Base-by-base conservation (phyloP, 2,329 filamentous ascomycete species). In the Biscogniauxia mediterranea region DNA sequence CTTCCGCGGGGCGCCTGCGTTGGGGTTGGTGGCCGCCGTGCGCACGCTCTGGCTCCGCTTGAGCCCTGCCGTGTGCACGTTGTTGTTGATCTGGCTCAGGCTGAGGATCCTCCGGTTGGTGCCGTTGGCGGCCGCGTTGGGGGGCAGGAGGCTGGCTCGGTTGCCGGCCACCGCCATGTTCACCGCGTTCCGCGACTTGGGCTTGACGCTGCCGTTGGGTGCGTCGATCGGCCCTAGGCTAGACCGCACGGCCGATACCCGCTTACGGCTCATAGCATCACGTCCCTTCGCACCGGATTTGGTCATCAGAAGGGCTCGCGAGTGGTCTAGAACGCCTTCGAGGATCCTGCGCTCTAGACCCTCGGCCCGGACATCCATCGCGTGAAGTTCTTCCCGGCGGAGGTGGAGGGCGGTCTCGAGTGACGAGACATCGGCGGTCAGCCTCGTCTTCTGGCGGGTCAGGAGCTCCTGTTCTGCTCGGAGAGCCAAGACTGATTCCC, bases 301-400 rank as follows among this genome's bases (percentile, higher is more conserved):
- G 67, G 87, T 81, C 80, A 95, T 90, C 61, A 98, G 85, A n/a
- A 97, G 83, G 25, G 94, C 88, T 6, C 94, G 90, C 20, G 94
- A 97, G 74, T 98, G 94, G 69, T 98, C 93, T 79, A 99, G 96
- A 64, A 98, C 92, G 25, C 94, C 93, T 67, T 98, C 94, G 32
- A 99, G 80, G 68, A 99, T 97, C 25, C 95, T 89, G 57, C 93
- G 90, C 78, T 99, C 95, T 23, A 99, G 82, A 3, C 87, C 86
- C 74, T 97, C 93, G 2, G 94, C 95, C 64, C 94, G 90, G 11
- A 85, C 81, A 74, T 98, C 94, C 91, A 99, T 97, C 25, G 90
- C 84, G 53, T 92, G 87, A 61, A 99, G 86, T 77, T 98, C 95
- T 68, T 98, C 94, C 52, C 92, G 90, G 58, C 95, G 90, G 60